These are phyloP conservation scores for Cydonia oblonga DNA, from an alignment of 331 rosid genomes.

Conservation along the genomic window DNA sequence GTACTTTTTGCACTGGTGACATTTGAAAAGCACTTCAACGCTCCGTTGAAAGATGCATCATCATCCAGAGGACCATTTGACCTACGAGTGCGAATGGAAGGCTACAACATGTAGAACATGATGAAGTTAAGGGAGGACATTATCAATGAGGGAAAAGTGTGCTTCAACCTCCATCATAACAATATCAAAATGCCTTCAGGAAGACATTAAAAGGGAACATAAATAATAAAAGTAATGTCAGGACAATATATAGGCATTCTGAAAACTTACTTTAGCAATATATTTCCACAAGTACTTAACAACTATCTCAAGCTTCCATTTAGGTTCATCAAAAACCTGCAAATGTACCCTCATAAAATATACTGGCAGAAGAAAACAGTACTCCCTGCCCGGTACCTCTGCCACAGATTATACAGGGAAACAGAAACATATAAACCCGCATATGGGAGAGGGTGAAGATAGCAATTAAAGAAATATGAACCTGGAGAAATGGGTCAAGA, in stretches of 20 bases:
- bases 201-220: no score
- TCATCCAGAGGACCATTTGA: constrained; percentile 33
- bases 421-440: not conserved
- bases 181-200: no score
- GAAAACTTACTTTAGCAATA: constrained; percentile 22
- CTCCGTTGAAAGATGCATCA: constrained; percentile 50
- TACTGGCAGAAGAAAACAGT: not conserved
- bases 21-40: constrained; percentile 63
- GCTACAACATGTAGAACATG: constrained; percentile 35
- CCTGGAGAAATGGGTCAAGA: constrained; percentile 66
- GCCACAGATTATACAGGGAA: no score
- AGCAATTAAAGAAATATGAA: constrained; percentile 5
- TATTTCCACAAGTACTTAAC: constrained; percentile 52
- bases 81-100: constrained; percentile 67
- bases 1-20: constrained; percentile 41
- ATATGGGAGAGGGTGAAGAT: not conserved
- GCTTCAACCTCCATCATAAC: no score
- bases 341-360: constrained; percentile 11
- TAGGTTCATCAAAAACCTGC: constrained; percentile 55
- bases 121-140: not conserved
- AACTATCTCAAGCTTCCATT: constrained; percentile 77
- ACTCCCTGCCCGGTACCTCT: no score
- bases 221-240: not conserved
- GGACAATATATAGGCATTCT: not conserved
- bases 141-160: no score